These are phyloP conservation scores for Neurospora sp. DNA, from an alignment of 495 filamentous ascomycete genomes.

Conservation along the genomic window DNA sequence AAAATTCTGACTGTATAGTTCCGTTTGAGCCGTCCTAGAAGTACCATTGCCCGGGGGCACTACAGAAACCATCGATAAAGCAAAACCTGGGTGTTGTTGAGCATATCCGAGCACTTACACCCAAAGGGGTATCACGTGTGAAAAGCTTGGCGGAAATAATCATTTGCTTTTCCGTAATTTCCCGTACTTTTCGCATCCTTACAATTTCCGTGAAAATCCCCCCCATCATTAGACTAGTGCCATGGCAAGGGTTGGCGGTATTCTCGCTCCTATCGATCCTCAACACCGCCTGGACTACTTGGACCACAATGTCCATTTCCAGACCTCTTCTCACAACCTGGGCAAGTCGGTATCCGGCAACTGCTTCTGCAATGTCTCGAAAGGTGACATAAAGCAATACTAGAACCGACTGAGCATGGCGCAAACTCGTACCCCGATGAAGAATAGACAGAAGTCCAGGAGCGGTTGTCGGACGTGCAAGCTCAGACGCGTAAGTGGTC, in stretches of 20 bases:
- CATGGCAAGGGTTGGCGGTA: neutral
- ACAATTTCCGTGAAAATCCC: neutral
- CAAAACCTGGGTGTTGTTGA: neutral
- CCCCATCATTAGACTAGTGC: neutral
- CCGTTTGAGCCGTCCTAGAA: no score
- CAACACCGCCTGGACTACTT: neutral
- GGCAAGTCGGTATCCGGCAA: neutral
- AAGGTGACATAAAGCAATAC: neutral
- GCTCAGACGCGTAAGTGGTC: constrained; percentile 17
- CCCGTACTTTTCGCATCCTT: neutral
- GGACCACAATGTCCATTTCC: neutral
- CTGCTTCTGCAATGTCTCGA: neutral
- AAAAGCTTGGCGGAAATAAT: neutral
- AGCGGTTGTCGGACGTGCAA: constrained; percentile 26
- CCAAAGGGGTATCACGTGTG: neutral
- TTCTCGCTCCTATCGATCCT: neutral
- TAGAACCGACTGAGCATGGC: neutral
- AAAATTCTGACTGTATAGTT: no score
- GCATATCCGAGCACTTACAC: neutral
- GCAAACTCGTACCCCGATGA: constrained; percentile 11
- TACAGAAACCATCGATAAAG: neutral
- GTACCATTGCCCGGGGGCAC: no score
- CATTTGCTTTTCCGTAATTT: neutral
- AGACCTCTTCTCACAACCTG: neutral
- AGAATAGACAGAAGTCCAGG: constrained; percentile 25